phyloP scores from a whole-genome alignment of 2,329 filamentous ascomycete species.

The Ophiostoma australiae region DNA sequence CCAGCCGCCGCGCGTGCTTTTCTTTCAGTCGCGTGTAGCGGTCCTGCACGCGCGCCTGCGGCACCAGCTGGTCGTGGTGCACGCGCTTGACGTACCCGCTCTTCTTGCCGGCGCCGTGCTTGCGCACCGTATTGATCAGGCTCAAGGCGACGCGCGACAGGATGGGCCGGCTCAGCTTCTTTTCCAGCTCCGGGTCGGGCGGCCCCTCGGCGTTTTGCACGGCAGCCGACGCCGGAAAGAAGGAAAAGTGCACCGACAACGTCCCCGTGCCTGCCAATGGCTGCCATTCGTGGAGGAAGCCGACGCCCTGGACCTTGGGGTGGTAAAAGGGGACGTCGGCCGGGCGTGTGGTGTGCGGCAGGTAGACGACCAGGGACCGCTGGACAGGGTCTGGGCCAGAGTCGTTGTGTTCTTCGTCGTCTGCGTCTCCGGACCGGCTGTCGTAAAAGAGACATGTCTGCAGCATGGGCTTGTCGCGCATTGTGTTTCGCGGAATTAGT shows the following conservation, averaged over 20 bases:
- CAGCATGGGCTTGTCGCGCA: slow-evolving; percentile 67
- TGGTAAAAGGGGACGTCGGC: slow-evolving; percentile 81
- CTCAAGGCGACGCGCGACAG: slow-evolving; percentile 64
- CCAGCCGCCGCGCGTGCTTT: slow-evolving; percentile 67
- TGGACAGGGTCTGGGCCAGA: slow-evolving; percentile 21
- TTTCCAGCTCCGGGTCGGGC: slow-evolving; percentile 31
- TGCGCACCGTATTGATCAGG: slow-evolving; percentile 63
- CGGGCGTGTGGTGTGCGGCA: slow-evolving; percentile 62
- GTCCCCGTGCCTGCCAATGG: slow-evolving; percentile 40
- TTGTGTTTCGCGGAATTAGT: slow-evolving; percentile 75
- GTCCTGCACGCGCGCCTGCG: slow-evolving; percentile 72
- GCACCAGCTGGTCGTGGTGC: slow-evolving; percentile 74
- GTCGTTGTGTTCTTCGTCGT: slow-evolving; percentile 27
- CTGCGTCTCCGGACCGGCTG: slow-evolving; percentile 13
- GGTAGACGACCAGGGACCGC: slow-evolving; percentile 64
- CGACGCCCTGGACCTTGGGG: slow-evolving; percentile 67
- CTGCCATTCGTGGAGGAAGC: slow-evolving; percentile 66
- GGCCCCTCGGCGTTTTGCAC: not conserved
- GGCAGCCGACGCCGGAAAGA: slow-evolving; percentile 12
- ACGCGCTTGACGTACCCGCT: slow-evolving; percentile 74
- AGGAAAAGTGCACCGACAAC: slow-evolving; percentile 55
- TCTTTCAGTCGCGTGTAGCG: slow-evolving; percentile 76
- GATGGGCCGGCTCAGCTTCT: slow-evolving; percentile 31
- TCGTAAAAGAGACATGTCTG: slow-evolving; percentile 77
- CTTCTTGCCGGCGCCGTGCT: slow-evolving; percentile 63